Conservation (phyloP, 495 filamentous ascomycete genomes). For the Oidiodendron maius region DNA sequence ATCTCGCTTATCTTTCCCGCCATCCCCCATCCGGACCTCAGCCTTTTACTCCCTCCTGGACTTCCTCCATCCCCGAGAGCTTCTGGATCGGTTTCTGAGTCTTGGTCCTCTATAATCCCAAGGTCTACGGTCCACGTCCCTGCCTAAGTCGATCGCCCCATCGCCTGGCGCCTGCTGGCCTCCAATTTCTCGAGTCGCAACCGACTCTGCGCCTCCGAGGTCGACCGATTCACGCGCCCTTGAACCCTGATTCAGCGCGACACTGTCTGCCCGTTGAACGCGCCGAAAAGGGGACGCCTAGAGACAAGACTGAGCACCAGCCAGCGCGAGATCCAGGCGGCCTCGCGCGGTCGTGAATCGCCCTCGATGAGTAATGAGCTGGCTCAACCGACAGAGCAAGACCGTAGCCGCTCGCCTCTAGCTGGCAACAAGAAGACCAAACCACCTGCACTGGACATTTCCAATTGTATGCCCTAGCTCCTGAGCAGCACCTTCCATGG, state of each 20-base stretch:
- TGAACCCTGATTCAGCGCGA: too few relatives aligned
- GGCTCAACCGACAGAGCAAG: slow-evolving; percentile 28
- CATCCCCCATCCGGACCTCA: slow-evolving; percentile 3
- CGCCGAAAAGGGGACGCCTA: background rate
- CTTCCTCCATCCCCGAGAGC: slow-evolving; percentile 1
- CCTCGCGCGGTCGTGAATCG: slow-evolving; percentile 16
- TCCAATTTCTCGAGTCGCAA: background rate
- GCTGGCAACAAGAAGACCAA: slow-evolving; percentile 16
- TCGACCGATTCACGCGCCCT: background rate
- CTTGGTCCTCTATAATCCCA: too few relatives aligned
- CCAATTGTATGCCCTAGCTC: slow-evolving; percentile 18
- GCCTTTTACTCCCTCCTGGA: background rate
- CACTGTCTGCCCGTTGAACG: background rate
- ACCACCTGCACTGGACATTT: slow-evolving; percentile 21
- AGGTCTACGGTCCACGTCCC: background rate
- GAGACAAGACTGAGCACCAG: background rate
- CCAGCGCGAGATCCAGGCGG: background rate
- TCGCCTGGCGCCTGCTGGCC: slow-evolving; percentile 5
- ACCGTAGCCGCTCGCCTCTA: slow-evolving; percentile 18
- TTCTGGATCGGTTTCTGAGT: slow-evolving; percentile 9
- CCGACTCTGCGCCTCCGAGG: background rate
- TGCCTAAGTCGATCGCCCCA: slow-evolving; percentile 19
- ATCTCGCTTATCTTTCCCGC: background rate
- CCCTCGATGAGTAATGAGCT: slow-evolving; percentile 45
- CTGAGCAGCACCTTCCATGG: too few relatives aligned